Percentiles rank a stretch among this genome's conserved stretches.
Conservation (phyloP, 1,139 yeast genomes). For the Suhomyces bribrorum region DNA sequence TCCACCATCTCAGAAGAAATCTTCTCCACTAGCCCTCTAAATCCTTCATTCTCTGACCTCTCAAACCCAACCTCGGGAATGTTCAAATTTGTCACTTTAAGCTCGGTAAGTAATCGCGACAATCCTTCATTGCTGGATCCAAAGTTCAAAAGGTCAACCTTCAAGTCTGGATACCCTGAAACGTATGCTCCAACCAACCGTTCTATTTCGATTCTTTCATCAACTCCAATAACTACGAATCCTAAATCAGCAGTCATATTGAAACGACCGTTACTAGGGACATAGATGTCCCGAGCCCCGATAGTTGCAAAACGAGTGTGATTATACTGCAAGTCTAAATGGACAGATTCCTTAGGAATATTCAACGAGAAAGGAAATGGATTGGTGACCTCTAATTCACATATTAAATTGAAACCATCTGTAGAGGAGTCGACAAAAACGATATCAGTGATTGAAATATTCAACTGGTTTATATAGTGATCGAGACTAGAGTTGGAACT, state of each 20-base stretch:
- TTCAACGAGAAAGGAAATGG: slow-evolving; percentile 33
- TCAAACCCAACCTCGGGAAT: slow-evolving; percentile 20
- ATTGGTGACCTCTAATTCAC: slow-evolving; percentile 39
- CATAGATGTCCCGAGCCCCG: slow-evolving; percentile 15
- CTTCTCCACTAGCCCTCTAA: too few species aligned
- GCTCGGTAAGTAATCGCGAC: slow-evolving; percentile 19
- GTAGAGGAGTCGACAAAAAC: slow-evolving; percentile 26
- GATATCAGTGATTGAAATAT: slow-evolving; percentile 29
- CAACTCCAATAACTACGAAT: slow-evolving; percentile 13
- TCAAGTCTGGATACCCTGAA: slow-evolving; percentile 22
- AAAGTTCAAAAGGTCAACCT: slow-evolving; percentile 14
- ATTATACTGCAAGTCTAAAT: slow-evolving; percentile 21
- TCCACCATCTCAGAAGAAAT: not conserved
- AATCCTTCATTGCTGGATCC: slow-evolving; percentile 19
- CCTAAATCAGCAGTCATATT: slow-evolving; percentile 18
- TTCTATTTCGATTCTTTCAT: slow-evolving; percentile 18
- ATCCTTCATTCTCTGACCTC: slow-evolving; percentile 1
- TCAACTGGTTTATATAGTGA: slow-evolving; percentile 13
- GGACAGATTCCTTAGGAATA: slow-evolving; percentile 22
- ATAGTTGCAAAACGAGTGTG: slow-evolving; percentile 21
- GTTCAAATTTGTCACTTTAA: slow-evolving; percentile 15
- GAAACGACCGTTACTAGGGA: slow-evolving; percentile 20
- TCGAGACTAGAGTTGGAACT: slow-evolving; percentile 3
- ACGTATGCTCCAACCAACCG: slow-evolving; percentile 24
- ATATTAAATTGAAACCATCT: slow-evolving; percentile 21